Conservation (phyloP, 1,284 basidiomycete genomes). For the Cystobasidiaceae sp. region DNA sequence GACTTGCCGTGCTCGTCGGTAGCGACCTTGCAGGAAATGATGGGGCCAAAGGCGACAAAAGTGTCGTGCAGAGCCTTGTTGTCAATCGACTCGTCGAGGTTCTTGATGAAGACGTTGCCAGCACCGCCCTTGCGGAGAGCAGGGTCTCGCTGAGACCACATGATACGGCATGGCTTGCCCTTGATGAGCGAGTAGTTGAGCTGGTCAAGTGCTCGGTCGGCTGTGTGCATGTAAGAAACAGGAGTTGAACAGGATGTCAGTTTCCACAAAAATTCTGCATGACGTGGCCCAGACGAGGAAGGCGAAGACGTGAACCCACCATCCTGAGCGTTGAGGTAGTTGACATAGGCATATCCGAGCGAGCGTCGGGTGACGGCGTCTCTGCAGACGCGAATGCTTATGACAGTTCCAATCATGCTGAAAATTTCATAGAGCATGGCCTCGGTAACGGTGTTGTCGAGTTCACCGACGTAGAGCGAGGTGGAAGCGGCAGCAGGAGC, state of each 20-base stretch:
- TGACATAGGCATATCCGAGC: constrained; percentile 99
- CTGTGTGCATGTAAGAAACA: constrained; percentile 47
- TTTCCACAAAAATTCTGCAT: neutral
- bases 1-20: constrained; percentile 86
- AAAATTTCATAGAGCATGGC: constrained; percentile 99
- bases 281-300: constrained; percentile 13
- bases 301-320: constrained; percentile 54
- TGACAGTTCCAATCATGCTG: constrained; percentile 99
- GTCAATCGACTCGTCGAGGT: constrained; percentile 86
- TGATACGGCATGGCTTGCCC: constrained; percentile 97
- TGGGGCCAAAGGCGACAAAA: constrained; percentile 97
- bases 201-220: constrained; percentile 96
- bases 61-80: constrained; percentile 99
- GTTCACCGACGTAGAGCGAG: constrained; percentile 97
- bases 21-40: constrained; percentile 99
- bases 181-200: constrained; percentile 99
- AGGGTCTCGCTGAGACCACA: constrained; percentile 99
- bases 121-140: constrained; percentile 98
- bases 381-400: constrained; percentile 98
- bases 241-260: constrained; percentile 28
- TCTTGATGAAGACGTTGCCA: constrained; percentile 99
- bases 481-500: constrained; percentile 46
- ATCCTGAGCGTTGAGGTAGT: constrained; percentile 93
- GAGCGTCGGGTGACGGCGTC: constrained; percentile 99
- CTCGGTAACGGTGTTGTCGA: constrained; percentile 95